Conservation (phyloP, 441 rosid species). For the Gossypium trilobum region DNA sequence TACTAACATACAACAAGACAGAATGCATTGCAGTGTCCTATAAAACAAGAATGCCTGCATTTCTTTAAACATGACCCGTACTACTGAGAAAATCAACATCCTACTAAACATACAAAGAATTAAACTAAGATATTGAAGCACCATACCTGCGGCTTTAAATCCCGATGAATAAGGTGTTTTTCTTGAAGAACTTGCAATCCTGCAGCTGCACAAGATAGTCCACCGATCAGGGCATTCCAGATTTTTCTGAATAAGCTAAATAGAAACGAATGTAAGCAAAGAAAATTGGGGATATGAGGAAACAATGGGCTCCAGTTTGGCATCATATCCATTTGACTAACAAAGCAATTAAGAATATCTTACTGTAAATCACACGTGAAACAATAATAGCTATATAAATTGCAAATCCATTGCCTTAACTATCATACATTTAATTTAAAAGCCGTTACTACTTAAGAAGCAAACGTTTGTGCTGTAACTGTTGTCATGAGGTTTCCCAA, state of each 20-base stretch:
- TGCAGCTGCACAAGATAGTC: conserved; percentile 43
- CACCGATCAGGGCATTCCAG: background rate
- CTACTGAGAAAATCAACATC: background rate
- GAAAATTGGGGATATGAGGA: background rate
- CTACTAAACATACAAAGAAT: background rate
- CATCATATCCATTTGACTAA: conserved; percentile 4
- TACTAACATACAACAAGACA: background rate
- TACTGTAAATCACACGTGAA: background rate
- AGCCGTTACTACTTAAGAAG: background rate
- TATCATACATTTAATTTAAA: background rate
- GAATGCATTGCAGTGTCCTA: background rate
- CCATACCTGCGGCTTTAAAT: conserved; percentile 75
- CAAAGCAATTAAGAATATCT: background rate
- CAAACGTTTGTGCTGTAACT: conserved; percentile 3
- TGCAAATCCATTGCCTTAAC: background rate
- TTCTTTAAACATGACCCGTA: background rate
- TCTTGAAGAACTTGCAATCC: conserved; percentile 77
- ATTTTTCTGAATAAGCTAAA: conserved; percentile 6
- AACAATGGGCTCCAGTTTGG: background rate
- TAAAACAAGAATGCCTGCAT: background rate
- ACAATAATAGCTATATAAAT: background rate
- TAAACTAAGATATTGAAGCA: conserved; percentile 8
- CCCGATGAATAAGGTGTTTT: conserved; percentile 71
- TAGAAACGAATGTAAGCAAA: background rate
- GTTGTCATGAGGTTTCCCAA: conserved; percentile 1